Evolutionary conservation across 140 eudicot genomes (phyloP).

Genomic region (Cichorium intybus): DNA sequence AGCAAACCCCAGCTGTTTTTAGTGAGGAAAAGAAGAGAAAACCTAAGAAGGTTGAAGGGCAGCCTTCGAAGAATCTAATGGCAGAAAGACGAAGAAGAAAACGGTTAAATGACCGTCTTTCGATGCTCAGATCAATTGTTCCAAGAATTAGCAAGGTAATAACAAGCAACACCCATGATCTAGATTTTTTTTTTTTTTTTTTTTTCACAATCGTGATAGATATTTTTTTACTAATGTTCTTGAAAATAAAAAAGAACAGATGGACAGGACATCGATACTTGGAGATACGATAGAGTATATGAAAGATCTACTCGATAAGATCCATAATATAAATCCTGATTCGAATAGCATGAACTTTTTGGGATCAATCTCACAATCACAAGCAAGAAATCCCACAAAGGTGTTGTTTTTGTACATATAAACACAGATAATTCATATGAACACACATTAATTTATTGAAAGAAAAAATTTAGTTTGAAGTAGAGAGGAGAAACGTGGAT

Average conservation of each 20-base stretch:
- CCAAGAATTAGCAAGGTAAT: slow-evolving; percentile 88
- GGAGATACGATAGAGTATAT: too few species aligned
- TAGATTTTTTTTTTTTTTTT: too few species aligned
- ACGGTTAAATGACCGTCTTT: slow-evolving; percentile 70
- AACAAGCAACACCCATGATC: not conserved
- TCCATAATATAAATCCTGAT: slow-evolving; percentile 23
- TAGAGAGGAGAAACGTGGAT: slow-evolving; percentile 50
- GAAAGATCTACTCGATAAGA: too few species aligned
- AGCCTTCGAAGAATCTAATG: slow-evolving; percentile 80
- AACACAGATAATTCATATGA: not conserved
- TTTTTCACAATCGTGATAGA: not conserved
- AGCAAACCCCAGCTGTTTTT: slow-evolving; percentile 13
- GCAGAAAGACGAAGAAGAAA: slow-evolving; percentile 77
- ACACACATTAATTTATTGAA: slow-evolving; percentile 8
- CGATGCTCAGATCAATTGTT: slow-evolving; percentile 82
- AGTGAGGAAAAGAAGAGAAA: slow-evolving; percentile 35
- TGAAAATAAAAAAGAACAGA: slow-evolving; percentile 35
- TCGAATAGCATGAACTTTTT: slow-evolving; percentile 23
- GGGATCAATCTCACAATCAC: slow-evolving; percentile 32
- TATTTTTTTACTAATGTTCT: not conserved
- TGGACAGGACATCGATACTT: too few species aligned
- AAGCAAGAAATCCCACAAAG: slow-evolving; percentile 51
- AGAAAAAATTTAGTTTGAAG: slow-evolving; percentile 48
- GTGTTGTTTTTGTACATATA: slow-evolving; percentile 17
- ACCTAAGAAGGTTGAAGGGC: slow-evolving; percentile 50